Conservation (phyloP, 768 basidiomycete species). For the Favolaschia claudopus region DNA sequence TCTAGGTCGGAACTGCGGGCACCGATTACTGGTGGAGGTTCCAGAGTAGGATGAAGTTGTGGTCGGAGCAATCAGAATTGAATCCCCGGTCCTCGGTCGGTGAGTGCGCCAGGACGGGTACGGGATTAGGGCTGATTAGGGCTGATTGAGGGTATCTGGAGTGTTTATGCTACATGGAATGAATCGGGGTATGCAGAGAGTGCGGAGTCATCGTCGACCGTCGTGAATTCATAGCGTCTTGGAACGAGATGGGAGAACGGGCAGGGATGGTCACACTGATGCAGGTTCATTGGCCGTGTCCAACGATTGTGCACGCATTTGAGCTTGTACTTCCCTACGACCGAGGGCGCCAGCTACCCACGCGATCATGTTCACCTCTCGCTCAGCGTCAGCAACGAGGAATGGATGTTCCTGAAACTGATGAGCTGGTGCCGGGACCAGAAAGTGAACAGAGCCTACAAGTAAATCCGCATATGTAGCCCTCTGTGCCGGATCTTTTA, state of each 20-base stretch:
- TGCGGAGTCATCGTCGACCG: slow-evolving; percentile 7
- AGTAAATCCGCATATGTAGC: slow-evolving; percentile 87
- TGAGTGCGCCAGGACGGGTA: slow-evolving; percentile 3
- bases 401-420: slow-evolving; percentile 75
- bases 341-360: slow-evolving; percentile 75
- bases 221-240: slow-evolving; percentile 14
- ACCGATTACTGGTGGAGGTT: slow-evolving; percentile 11
- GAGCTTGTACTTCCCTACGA: slow-evolving; percentile 23
- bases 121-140: slow-evolving; percentile 23
- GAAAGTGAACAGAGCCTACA: slow-evolving; percentile 46
- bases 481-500: slow-evolving; percentile 79
- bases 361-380: slow-evolving; percentile 81
- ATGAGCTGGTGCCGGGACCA: not conserved
- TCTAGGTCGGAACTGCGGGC: slow-evolving; percentile 22
- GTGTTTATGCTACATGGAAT: slow-evolving; percentile 24
- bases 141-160: slow-evolving; percentile 23
- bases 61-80: slow-evolving; percentile 18
- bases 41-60: slow-evolving; percentile 16
- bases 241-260: not conserved
- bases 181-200: slow-evolving; percentile 11
- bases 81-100: slow-evolving; percentile 4
- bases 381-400: slow-evolving; percentile 63
- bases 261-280: slow-evolving; percentile 16
- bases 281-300: slow-evolving; percentile 12
- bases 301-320: not conserved